Evolutionary conservation across 2,329 filamentous ascomycete genomes (phyloP), one percentile per base, ranked within the genome.

Genomic region (Orbilia ellipsospora): DNA sequence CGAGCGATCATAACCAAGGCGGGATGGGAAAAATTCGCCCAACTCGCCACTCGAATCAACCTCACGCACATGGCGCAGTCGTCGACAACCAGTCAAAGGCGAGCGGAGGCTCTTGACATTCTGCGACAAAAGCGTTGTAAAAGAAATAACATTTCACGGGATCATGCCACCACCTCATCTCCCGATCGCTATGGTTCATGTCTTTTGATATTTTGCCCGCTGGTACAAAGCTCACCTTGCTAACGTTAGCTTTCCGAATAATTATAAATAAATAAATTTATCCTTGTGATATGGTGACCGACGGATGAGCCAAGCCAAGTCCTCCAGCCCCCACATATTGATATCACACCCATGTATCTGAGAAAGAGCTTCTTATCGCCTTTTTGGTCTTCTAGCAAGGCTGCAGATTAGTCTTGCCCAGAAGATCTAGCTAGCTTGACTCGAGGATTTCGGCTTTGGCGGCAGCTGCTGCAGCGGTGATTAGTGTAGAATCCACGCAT

Each of bases 401-500:
- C 67, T 72, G 67, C 60, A 72, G 63, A 52, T 63, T 23, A 50
- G 57, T 64, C 28, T 64, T 50, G 36, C 57, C 66, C 28, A 56
- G 50, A 40, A 36, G 31, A 36, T 36, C 31, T 36, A 36, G 31
- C 31, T 36, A 36, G n/a, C 13, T 48, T 48, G 36, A 31, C 48
- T n/a, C n/a, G 31, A 31, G 31, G 36, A 15, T 54, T 62, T 59
- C 59, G 40, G 60, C 31, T 18, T 45, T 63, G 50, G 31, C 31
- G 31, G 31, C 31, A 63, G 26, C 50, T 51, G 54, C 59, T 52
- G 44, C 23, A 18, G 20, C 16, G 8, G 44, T 13, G 12, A 16
- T 45, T 45, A 31, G 28, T 31, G 3, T 31, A 31, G 28, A 31
- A 7, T 31, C 28, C 28, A 31, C 28, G 28, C 31, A 36, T 10